Base-by-base conservation (phyloP, 2,329 filamentous ascomycete genomes). In the Didymella pinodella region DNA sequence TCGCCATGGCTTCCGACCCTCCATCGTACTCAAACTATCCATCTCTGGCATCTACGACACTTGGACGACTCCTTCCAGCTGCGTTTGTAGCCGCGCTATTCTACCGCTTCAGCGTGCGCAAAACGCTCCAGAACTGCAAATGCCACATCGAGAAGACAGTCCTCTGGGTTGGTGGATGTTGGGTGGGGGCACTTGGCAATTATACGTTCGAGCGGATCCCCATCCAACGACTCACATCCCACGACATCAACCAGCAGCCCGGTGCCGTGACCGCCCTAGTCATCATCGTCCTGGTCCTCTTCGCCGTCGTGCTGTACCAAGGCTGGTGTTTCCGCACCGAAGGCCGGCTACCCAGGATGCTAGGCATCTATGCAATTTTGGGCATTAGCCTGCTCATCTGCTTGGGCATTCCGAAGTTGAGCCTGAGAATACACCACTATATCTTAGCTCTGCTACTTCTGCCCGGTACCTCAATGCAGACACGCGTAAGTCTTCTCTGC, bases 351-450 rank as follows among this genome's bases (percentile, higher is more conserved):
- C 84, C 90, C 34, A 85, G 85, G 41, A 94, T 93, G 70, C 84
- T 97, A 8, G 87, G 86, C 65, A 82, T 97, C 12, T 97, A 97
- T 75, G 84, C 82, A n/a, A 79, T 90, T 2, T 85, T 97, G 55
- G 80, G 97, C 7, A 90, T 88, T 2, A 84, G 97, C n/a, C 82
- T 97, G 0, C 84, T 97, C 1, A 85, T 98, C 16, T 92, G 93
- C 10, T 59, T 69, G 14, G 69, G 93, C 0, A 96, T 82, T 95
- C 22, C 83, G 94, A 0, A 81, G 93, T 18, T 95, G 91, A 3
- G 84, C 95, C 0, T 98, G 93, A 88, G 94, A 20, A 93, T 99
- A 57, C 78, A 89, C 95, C 80, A 97, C 84, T 98, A 98, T 73
- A 91, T 98, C 62, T 82, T 98, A 4, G 93, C 89, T 1, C 84